Evolutionary conservation across 1,284 basidiomycete species (phyloP).

Genomic region (Cutaneotrichosporon sp.): DNA sequence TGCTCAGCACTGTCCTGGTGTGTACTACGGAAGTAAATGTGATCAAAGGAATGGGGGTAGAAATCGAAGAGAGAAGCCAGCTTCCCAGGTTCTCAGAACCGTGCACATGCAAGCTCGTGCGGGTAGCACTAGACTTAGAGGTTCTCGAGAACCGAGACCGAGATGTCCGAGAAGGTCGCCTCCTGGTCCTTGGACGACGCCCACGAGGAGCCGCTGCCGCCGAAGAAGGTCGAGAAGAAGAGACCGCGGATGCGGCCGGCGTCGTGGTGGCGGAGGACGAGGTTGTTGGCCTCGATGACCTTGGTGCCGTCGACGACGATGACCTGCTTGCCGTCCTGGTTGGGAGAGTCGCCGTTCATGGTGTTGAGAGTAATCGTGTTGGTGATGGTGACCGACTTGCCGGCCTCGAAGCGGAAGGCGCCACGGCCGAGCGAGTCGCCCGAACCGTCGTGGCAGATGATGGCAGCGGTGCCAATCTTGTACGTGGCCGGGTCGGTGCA

Average conservation of each 20-base stretch:
- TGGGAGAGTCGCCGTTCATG: constrained; percentile 11
- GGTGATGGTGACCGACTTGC: constrained; percentile 13
- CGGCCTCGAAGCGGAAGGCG: constrained; percentile 12
- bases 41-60: neutral
- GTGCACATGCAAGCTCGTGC: neutral
- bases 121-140: constrained; percentile 1
- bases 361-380: constrained; percentile 15
- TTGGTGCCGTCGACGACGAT: constrained; percentile 11
- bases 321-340: constrained; percentile 12
- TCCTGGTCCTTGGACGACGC: constrained; percentile 14
- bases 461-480: constrained; percentile 8
- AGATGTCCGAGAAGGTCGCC: constrained; percentile 6
- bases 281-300: constrained; percentile 11
- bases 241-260: constrained; percentile 13
- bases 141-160: constrained; percentile 9
- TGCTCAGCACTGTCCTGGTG: neutral
- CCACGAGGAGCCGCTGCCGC: constrained; percentile 7
- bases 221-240: constrained; percentile 16
- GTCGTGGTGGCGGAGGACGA: constrained; percentile 15
- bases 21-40: neutral
- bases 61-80: constrained; percentile 2
- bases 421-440: constrained; percentile 17
- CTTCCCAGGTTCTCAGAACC: constrained; percentile 1
- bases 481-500: constrained; percentile 14
- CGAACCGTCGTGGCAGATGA: constrained; percentile 9